Conservation (phyloP, 805 yeast species). For the Candida orba region DNA sequence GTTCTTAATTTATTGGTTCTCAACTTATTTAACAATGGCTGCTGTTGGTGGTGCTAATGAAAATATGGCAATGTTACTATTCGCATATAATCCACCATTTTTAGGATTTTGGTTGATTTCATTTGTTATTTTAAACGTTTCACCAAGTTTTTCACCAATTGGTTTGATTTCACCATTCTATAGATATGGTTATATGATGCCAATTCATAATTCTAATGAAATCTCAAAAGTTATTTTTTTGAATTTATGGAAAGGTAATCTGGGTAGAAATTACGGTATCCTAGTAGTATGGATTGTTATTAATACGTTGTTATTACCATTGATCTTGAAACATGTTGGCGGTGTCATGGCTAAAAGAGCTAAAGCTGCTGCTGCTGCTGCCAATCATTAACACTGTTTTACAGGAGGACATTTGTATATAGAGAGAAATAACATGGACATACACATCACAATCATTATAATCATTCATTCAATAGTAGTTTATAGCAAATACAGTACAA, state of each 20-base stretch:
- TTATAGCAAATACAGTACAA: too few relatives aligned
- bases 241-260: slow-evolving; percentile 44
- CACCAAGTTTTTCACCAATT: slow-evolving; percentile 63
- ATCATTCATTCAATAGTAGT: too few relatives aligned
- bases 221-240: slow-evolving; percentile 53
- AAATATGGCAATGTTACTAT: slow-evolving; percentile 45
- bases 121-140: slow-evolving; percentile 62
- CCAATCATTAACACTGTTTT: too few relatives aligned
- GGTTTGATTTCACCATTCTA: slow-evolving; percentile 51
- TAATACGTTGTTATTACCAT: slow-evolving; percentile 36
- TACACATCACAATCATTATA: too few relatives aligned
- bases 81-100: slow-evolving; percentile 52
- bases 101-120: slow-evolving; percentile 66
- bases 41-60: slow-evolving; percentile 77
- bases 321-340: slow-evolving; percentile 37
- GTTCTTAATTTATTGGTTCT: slow-evolving; percentile 68
- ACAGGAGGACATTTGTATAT: too few relatives aligned
- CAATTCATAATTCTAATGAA: slow-evolving; percentile 60
- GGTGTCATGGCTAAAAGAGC: slow-evolving; percentile 27
- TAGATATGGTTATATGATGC: slow-evolving; percentile 61
- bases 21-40: slow-evolving; percentile 58
- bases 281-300: slow-evolving; percentile 54
- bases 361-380: slow-evolving; percentile 4
- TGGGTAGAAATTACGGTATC: slow-evolving; percentile 58
- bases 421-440: too few relatives aligned